Evolutionary conservation across 352 stramenopile genomes (phyloP).

Genomic region (Phytophthora quininea): DNA sequence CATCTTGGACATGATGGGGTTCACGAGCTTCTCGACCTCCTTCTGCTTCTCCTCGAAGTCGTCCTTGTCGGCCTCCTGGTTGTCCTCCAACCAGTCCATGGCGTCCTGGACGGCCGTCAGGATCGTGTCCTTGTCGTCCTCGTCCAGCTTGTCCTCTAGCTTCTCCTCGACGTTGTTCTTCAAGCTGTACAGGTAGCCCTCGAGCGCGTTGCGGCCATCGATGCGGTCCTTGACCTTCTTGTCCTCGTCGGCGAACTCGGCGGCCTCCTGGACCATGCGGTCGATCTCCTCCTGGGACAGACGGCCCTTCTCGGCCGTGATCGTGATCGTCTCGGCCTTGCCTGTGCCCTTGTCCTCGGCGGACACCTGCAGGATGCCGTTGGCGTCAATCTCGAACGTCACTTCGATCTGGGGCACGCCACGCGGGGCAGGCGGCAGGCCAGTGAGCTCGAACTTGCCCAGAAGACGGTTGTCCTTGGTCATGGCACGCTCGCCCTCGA

Average conservation of each 20-base stretch:
- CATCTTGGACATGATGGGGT: conserved; percentile 99
- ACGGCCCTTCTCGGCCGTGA: conserved; percentile 98
- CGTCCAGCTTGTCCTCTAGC: conserved; percentile 95
- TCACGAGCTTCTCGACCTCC: conserved; percentile 98
- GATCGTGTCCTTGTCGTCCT: conserved; percentile 92
- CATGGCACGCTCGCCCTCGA: conserved; percentile 99
- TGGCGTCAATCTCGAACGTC: conserved; percentile 99
- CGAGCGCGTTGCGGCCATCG: conserved; percentile 96
- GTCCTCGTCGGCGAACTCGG: conserved; percentile 99
- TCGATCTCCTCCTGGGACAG: conserved; percentile 99
- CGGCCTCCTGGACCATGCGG: conserved; percentile 98
- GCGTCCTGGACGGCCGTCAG: conserved; percentile 96
- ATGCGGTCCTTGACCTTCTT: conserved; percentile 97
- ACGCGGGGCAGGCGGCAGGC: conserved; percentile 97
- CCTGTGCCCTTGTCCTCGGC: conserved; percentile 99
- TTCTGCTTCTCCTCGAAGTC: conserved; percentile 99
- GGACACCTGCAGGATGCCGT: conserved; percentile 98
- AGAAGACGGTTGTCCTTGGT: conserved; percentile 99
- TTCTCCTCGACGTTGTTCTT: conserved; percentile 96
- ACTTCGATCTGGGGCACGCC: conserved; percentile 99
- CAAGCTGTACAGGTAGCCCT: conserved; percentile 97
- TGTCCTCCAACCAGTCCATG: conserved; percentile 99
- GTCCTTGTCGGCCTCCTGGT: conserved; percentile 98
- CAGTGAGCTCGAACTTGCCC: conserved; percentile 99
- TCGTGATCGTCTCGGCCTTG: conserved; percentile 98